A percentile compares a stretch with the other conserved stretches of the same genome.
phyloP scores from a whole-genome alignment of 306 rosid species.

The Cicer yamashitae region DNA sequence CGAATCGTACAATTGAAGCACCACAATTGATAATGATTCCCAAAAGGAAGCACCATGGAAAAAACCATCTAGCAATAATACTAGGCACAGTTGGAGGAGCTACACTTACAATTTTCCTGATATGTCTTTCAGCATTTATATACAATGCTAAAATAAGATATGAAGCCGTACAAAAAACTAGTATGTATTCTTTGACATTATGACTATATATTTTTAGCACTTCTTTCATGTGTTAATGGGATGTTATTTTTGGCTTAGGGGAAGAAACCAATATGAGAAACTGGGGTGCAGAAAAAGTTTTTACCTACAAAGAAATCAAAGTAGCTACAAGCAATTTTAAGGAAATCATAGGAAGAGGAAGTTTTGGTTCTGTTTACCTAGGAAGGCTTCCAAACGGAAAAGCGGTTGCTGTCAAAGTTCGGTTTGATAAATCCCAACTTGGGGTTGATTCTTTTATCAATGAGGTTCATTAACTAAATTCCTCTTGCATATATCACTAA shows the following conservation, averaged over 20 bases:
- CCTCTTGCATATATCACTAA: background rate
- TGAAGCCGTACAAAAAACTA: constrained; percentile 54
- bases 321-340: constrained; percentile 80
- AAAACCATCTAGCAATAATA: constrained; percentile 54
- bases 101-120: constrained; percentile 52
- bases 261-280: constrained; percentile 66
- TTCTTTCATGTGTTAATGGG: constrained; percentile 4
- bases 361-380: constrained; percentile 91
- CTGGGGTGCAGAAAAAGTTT: constrained; percentile 82
- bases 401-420: constrained; percentile 87
- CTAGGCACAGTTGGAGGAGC: constrained; percentile 66
- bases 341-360: constrained; percentile 84
- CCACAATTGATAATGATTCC: constrained; percentile 77
- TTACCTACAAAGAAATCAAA: constrained; percentile 84
- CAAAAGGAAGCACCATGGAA: constrained; percentile 51
- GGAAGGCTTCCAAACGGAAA: constrained; percentile 82
- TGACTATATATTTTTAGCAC: background rate
- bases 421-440: constrained; percentile 82
- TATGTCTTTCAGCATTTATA: constrained; percentile 52
- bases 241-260: constrained; percentile 46
- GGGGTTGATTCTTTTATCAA: constrained; percentile 91
- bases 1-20: constrained; percentile 70
- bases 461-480: constrained; percentile 64
- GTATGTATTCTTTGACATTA: constrained; percentile 51
- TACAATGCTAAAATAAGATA: constrained; percentile 58